Base-by-base conservation (phyloP, 202 grass and related monocot genomes). In the Saccharum hybrid region DNA sequence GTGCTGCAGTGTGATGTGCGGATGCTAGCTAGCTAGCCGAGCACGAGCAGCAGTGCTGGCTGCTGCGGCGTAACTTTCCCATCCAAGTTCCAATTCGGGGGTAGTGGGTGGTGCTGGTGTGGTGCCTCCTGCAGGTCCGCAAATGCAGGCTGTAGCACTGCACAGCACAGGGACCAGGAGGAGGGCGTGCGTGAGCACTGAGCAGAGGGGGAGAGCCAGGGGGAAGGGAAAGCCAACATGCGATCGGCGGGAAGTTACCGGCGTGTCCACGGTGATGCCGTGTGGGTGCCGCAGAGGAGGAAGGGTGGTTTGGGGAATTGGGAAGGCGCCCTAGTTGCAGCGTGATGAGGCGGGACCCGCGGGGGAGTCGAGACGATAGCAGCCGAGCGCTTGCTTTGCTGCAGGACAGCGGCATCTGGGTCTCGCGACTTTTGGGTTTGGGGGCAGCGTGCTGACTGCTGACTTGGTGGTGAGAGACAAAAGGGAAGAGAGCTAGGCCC, bases 41-140 rank as follows among this genome's bases (percentile, higher is more conserved):
- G 60, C n/a, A 60, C 42, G 39, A 71, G 39, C 40, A 46, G 5
- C 2, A 65, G 66, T 40, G 56, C 33, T 26, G 33, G 41, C 7
- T 6, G 67, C 28, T 6, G 67, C 28, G 43, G 72, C 72, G 80
- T 84, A 74, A 79, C 39, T 80, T 80, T 39, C 48, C 62, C 40
- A 80, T 74, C 49, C 46, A 39, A 51, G 57, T 79, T 74, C 60
- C 60, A n/a, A 23, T 74, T 33, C 33, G 31, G 31, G 31, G 18
- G 63, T 56, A 46, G 79, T 77, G 39, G 41, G 54, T 21, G 19
- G 18, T 70, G 39, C 28, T 60, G 39, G 71, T 45, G 54, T 22
- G 19, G 18, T 43, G 39, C 28, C 70, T 33, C 33, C 31, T 56
- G 23, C 70, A 73, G 45, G 26, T 34, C 73, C 38, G 12, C 40